Evolutionary conservation across 2,329 filamentous ascomycete species (phyloP), one percentile per base, ranked within the genome.

Genomic region (Aspergillus hiratsukae): DNA sequence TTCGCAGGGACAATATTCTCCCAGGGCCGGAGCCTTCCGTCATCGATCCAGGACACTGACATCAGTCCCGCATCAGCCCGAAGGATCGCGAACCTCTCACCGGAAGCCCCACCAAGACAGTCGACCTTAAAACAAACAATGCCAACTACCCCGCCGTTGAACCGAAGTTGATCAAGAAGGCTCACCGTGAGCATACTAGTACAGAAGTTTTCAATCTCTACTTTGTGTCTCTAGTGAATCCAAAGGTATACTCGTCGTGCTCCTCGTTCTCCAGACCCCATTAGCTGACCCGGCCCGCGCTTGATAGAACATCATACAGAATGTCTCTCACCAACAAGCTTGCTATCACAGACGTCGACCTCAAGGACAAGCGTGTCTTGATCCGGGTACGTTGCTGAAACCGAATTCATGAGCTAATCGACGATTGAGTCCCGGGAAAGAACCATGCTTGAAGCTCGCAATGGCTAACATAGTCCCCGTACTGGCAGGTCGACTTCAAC

Each of bases 241-340:
- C 21, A 23, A 21, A 43, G 40, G 40, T 43, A 43, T 21, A 19
- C 23, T 23, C 21, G 6, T 46, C 14, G 21, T 25, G 10, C 43
- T 46, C 14, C 43, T 46, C 21, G 21, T 23, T 46, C 6, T 17
- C 10, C 11, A 19, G 41, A n/a, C 19, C 19, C 4, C 10, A 14
- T 25, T 14, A 46, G 43, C 43, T 46, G 21, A 46, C 43, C 21
- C 23, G 21, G 14, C 11, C 43, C 11, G 6, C 43, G 23, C 4
- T 14, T 21, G 52, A 56, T 53, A 49, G 59, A 63, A 55, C 59
- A 61, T 49, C 53, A 49, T 52, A 54, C 57, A 73, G 54, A 58
- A 99, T 99, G 94, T 97, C 94, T 87, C 90, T 99, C 75, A 90
- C 92, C 70, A 97, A 87, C 86, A 99, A 99, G 85, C 90, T 99